phyloP scores from a whole-genome alignment of 2,329 filamentous ascomycete genomes.

The Exophiala sp. region DNA sequence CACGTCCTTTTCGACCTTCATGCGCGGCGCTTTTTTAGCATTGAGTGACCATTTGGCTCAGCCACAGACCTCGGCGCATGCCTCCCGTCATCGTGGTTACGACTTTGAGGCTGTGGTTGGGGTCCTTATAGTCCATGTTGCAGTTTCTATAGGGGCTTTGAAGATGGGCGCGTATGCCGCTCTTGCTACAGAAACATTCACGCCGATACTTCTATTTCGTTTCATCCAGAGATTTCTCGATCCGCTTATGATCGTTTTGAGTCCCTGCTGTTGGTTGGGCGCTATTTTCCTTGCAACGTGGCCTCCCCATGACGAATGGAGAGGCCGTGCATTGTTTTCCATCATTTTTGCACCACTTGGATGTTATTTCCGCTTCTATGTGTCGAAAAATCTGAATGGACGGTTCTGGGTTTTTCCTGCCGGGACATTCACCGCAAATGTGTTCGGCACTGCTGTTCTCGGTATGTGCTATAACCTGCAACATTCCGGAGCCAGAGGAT shows the following conservation, averaged over 20 bases:
- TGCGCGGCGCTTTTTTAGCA: constrained; percentile 71
- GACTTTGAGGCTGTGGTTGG: constrained; percentile 72
- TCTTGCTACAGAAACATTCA: constrained; percentile 52
- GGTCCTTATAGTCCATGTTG: constrained; percentile 65
- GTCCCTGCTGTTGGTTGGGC: constrained; percentile 67
- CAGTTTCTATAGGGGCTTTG: constrained; percentile 64
- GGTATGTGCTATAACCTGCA: constrained; percentile 73
- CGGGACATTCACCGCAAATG: constrained; percentile 75
- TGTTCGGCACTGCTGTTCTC: constrained; percentile 67
- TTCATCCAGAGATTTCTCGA: constrained; percentile 60
- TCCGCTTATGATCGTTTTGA: constrained; percentile 58
- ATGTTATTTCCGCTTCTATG: constrained; percentile 67
- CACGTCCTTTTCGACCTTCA: constrained; percentile 79
- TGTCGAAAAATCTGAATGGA: constrained; percentile 64
- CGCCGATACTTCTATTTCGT: constrained; percentile 55
- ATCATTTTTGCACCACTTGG: constrained; percentile 75
- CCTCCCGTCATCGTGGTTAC: constrained; percentile 50
- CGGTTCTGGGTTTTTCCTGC: constrained; percentile 65
- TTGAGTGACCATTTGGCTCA: constrained; percentile 62
- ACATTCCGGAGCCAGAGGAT: constrained; percentile 39
- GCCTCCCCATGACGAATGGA: constrained; percentile 64
- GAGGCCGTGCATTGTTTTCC: constrained; percentile 65
- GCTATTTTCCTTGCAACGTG: constrained; percentile 64
- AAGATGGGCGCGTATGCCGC: constrained; percentile 70
- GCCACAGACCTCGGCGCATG: background rate